Evolutionary conservation across 208 protist genomes (phyloP), one percentile per base, ranked within the genome.

Genomic region (Acanthamoeba quina): DNA sequence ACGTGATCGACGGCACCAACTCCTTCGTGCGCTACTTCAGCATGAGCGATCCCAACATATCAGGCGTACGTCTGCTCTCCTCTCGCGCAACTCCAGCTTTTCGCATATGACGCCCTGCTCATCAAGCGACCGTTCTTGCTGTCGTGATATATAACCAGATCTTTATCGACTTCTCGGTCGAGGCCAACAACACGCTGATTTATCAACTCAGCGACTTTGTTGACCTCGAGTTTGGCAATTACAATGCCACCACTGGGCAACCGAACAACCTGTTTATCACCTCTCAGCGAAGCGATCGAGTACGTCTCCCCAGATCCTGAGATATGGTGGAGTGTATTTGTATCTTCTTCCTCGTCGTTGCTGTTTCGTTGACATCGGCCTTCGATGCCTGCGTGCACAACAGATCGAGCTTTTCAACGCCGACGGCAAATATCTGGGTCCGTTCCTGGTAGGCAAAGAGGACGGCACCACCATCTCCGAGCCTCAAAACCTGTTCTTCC

Each of bases 401-500:
- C 58, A 82, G 72, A 82, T 82, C 44, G 72, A 82, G 13, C 41
- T 82, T 5, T 82, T 82, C 31, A 6, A 44, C 34, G 13, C 41
- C 2, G 24, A 82, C 7, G 72, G 72, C 6, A 49, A 82, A 3
- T 82, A 82, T 26, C 44, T 82, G 44, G 72, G 72, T 17, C 72
- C 72, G 24, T 82, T 82, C 41, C 21, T 82, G 13, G 21, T 82
- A 0, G 72, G 72, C 44, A 56, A 44, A 21, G 72, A 44, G 37
- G 72, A 82, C 44, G 72, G 72, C 6, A 82, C 72, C 37, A 82
- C 72, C 44, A 82, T 82, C 13, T 82, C 72, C 41, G 72, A 82
- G 7, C 72, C 72, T 24, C 72, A 82, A n/a, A 82, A 82, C 10
- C 44, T 82, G 41, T 82, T 82, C 72, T 82, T 82, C 72, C 72